These are phyloP conservation scores for Cyclocybe cylindracea DNA, from an alignment of 768 basidiomycete species.

Conservation along the genomic window DNA sequence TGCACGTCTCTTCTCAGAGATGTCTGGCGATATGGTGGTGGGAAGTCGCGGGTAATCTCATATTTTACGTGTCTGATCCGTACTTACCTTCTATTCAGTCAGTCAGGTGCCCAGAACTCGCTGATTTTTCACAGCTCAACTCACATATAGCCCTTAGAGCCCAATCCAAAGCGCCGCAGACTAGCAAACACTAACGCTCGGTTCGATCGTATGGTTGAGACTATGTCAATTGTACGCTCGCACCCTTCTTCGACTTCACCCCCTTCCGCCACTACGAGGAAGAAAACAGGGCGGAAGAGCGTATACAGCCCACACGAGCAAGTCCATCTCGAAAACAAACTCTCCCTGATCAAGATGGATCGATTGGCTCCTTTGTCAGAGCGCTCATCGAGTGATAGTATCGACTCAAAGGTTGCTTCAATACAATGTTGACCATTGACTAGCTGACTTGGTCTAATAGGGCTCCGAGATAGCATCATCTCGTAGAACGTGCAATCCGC, in stretches of 20 bases:
- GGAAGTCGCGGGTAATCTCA: neutral
- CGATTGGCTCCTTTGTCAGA: constrained; percentile 1
- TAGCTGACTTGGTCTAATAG: constrained; percentile 3
- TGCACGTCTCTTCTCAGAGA: constrained; percentile 1
- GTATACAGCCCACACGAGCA: constrained; percentile 34
- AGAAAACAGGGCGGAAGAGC: constrained; percentile 35
- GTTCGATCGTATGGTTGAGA: constrained; percentile 69
- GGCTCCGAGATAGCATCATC: constrained; percentile 12
- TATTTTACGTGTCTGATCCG: too few relatives aligned
- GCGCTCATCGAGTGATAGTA: constrained; percentile 11
- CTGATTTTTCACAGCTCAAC: neutral
- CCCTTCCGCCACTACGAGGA: neutral
- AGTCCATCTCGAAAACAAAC: constrained; percentile 37
- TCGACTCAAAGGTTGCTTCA: constrained; percentile 17
- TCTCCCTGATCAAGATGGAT: constrained; percentile 46
- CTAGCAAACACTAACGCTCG: constrained; percentile 44
- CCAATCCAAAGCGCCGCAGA: constrained; percentile 47
- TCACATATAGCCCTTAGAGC: constrained; percentile 5
- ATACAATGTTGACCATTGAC: neutral
- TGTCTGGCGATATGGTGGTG: neutral
- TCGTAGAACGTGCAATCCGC: constrained; percentile 24
- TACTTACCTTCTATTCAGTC: too few relatives aligned
- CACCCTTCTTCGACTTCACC: neutral
- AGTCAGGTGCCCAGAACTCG: neutral
- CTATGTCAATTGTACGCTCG: constrained; percentile 42